A percentile compares a stretch with the other conserved stretches of the same genome.
These are phyloP conservation scores for Myrmaecium sp. DNA, from an alignment of 2,329 filamentous ascomycete species.

Conservation along the genomic window DNA sequence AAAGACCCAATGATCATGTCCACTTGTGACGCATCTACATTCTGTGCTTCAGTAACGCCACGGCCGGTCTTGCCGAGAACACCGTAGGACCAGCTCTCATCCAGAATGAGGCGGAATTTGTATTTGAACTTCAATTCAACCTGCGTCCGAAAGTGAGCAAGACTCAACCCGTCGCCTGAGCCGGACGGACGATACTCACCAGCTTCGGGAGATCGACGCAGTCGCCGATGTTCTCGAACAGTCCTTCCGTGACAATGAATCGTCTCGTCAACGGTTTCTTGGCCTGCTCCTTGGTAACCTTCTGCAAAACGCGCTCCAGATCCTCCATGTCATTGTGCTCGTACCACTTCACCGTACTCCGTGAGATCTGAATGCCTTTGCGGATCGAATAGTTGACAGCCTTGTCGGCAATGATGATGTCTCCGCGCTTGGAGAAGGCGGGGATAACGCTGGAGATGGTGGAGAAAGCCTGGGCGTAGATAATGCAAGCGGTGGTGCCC, in stretches of 20 bases:
- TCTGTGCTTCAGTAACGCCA: slow-evolving; percentile 88
- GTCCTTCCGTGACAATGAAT: slow-evolving; percentile 88
- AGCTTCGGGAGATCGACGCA: slow-evolving; percentile 71
- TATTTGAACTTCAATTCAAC: slow-evolving; percentile 88
- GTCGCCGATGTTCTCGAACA: slow-evolving; percentile 86
- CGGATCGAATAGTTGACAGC: slow-evolving; percentile 88
- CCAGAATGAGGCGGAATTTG: slow-evolving; percentile 94
- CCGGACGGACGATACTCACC: slow-evolving; percentile 31
- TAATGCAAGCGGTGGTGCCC: slow-evolving; percentile 74
- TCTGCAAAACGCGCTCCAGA: slow-evolving; percentile 67
- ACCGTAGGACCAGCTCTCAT: slow-evolving; percentile 96
- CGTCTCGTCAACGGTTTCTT: slow-evolving; percentile 77
- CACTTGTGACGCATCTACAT: slow-evolving; percentile 80
- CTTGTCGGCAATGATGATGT: slow-evolving; percentile 90
- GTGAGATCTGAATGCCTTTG: slow-evolving; percentile 82
- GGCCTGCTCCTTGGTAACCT: slow-evolving; percentile 73
- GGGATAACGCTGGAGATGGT: slow-evolving; percentile 96
- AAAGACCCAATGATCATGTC: slow-evolving; percentile 97
- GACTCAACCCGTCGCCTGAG: background rate
- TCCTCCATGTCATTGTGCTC: slow-evolving; percentile 95
- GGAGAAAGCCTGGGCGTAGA: slow-evolving; percentile 91
- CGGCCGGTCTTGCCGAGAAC: slow-evolving; percentile 82
- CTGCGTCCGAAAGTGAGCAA: slow-evolving; percentile 22
- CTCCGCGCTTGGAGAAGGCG: slow-evolving; percentile 89
- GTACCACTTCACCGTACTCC: slow-evolving; percentile 85